phyloP scores from a whole-genome alignment of 2,329 filamentous ascomycete genomes.

The Immersiporthe knoxdaviesiana region DNA sequence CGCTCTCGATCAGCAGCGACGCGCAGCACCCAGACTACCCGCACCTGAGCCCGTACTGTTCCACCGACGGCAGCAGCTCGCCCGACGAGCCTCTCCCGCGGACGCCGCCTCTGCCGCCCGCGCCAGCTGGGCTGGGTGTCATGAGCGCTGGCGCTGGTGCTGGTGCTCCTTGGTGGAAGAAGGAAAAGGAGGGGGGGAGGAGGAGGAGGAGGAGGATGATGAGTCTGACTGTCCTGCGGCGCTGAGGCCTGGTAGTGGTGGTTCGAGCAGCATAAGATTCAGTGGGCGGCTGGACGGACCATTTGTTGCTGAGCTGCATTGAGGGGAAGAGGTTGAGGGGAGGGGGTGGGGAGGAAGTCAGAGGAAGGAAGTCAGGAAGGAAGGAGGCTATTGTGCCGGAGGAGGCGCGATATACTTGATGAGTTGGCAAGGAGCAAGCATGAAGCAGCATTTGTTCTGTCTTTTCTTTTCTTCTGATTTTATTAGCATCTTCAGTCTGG shows the following conservation, averaged over 20 bases:
- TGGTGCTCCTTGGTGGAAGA: too few species aligned
- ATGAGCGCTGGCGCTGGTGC: not conserved
- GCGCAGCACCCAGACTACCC: conserved; percentile 35
- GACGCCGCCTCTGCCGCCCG: conserved; percentile 16
- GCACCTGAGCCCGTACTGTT: conserved; percentile 36
- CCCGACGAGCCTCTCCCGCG: conserved; percentile 22
- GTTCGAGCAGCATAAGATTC: not conserved
- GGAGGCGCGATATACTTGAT: too few species aligned
- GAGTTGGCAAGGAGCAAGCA: too few species aligned
- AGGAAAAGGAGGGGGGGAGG: not conserved
- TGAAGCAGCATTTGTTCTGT: not conserved
- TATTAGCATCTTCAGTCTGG: not conserved
- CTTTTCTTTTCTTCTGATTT: not conserved
- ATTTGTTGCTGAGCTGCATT: conserved; percentile 26
- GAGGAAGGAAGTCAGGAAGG: too few species aligned
- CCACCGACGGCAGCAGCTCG: conserved; percentile 11
- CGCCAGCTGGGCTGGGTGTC: conserved; percentile 26
- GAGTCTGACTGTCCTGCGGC: conserved; percentile 11
- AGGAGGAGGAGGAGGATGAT: not conserved
- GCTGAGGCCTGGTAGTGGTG: conserved; percentile 23
- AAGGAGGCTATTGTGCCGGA: too few species aligned
- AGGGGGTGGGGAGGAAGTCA: too few species aligned
- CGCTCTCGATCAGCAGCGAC: conserved; percentile 7
- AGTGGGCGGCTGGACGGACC: conserved; percentile 19
- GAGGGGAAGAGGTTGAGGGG: not conserved